A percentile compares a stretch with the other conserved stretches of the same genome.
phyloP scores from a whole-genome alignment of 768 basidiomycete genomes.

The Lactarius quietus region DNA sequence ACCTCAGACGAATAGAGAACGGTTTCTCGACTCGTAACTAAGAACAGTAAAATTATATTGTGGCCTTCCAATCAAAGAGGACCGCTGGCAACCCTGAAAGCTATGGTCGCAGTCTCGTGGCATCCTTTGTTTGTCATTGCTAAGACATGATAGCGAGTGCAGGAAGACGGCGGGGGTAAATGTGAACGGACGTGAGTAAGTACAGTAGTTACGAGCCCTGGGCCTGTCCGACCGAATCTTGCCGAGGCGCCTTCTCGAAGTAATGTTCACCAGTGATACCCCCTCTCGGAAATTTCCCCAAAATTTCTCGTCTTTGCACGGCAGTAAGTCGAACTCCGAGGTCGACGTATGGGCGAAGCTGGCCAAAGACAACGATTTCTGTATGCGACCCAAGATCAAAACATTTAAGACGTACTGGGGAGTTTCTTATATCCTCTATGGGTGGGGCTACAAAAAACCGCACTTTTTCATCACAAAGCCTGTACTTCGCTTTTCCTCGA shows the following conservation, averaged over 20 bases:
- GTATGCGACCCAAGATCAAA: background rate
- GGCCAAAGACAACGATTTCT: constrained; percentile 9
- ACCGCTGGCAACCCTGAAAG: background rate
- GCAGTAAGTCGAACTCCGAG: constrained; percentile 38
- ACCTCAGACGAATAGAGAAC: background rate
- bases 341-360: constrained; percentile 74
- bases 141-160: background rate
- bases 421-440: constrained; percentile 53
- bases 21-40: background rate
- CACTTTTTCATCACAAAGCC: constrained; percentile 78
- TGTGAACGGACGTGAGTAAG: background rate
- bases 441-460: constrained; percentile 82
- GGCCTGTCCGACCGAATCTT: background rate
- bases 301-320: constrained; percentile 31
- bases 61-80: background rate
- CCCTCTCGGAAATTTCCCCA: constrained; percentile 35
- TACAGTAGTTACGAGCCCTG: constrained; percentile 7
- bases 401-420: constrained; percentile 44
- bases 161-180: background rate
- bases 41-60: too few relatives aligned
- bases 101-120: background rate
- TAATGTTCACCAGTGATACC: constrained; percentile 33
- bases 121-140: background rate
- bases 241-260: constrained; percentile 31
- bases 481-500: constrained; percentile 73